Evolutionary conservation across 305 asterid genomes (phyloP), one percentile per base, ranked within the genome.

Genomic region (Fraxinus sp.): DNA sequence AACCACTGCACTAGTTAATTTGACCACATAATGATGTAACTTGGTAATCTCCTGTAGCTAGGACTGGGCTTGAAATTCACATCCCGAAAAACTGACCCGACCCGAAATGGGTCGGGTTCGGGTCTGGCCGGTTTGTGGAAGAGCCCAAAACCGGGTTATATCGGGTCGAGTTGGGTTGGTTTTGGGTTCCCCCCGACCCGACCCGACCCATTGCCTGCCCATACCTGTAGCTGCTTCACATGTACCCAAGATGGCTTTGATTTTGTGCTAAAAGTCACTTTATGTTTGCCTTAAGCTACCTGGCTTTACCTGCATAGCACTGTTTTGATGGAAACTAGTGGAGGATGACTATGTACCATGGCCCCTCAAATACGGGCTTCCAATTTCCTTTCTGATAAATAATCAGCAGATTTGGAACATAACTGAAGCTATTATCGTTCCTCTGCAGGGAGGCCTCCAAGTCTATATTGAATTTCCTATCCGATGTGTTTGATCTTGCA

Each of bases 401-500:
- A 79, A 81, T 37, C 77, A 43, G 24, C 85, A 77, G 71, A 36
- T 79, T 80, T 84, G 52, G 79, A 62, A 79, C 46, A 33, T 78
- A n/a, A 77, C 66, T 74, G 71, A 46, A 76, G 71, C 20, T 81
- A 43, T 77, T 75, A 33, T 43, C 24, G 5, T 84, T 78, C 86
- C 83, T 57, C 87, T 90, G 90, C 98, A 97, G 99, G 95, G 99
- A 95, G 86, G 99, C 98, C 79, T 97, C 96, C 78, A 95, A 93
- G 83, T 97, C 98, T 78, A 93, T 97, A 86, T 85, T 97, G 87
- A 92, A 86, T 79, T 97, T 97, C 88, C 89, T 95, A 79, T 88
- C 95, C 0, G 99, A 95, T 86, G 91, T 92, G 77, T 95, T 97
- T 77, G 98, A 97, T 87, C 87, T 92, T 82, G 90, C 91, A 74